A percentile compares a stretch with the other conserved stretches of the same genome.
These are phyloP conservation scores for Agaricus subrufescens DNA, from an alignment of 768 basidiomycete species.

Conservation along the genomic window DNA sequence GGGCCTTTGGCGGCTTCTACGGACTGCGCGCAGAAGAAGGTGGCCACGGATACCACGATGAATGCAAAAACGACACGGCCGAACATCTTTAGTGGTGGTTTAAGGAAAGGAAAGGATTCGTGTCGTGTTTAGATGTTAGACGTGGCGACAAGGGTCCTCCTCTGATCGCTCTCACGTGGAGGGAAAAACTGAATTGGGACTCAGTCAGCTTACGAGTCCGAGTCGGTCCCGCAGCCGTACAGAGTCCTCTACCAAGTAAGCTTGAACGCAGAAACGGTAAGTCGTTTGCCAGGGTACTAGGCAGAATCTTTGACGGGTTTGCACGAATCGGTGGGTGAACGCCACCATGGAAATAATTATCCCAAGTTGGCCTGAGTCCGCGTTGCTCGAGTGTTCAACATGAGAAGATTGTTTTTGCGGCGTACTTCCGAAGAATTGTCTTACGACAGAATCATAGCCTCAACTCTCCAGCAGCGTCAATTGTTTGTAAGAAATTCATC, in stretches of 20 bases:
- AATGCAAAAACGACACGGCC: conserved; percentile 59
- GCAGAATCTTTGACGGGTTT: not conserved
- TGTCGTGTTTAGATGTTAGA: conserved; percentile 14
- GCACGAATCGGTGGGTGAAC: not conserved
- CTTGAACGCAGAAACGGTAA: not conserved
- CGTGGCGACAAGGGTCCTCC: conserved; percentile 19
- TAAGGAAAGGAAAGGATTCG: conserved; percentile 3
- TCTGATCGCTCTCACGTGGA: conserved; percentile 6
- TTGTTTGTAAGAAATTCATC: not conserved
- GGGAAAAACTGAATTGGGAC: no score
- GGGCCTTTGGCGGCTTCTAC: conserved; percentile 85
- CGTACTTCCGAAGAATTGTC: no score
- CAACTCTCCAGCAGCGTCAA: not conserved
- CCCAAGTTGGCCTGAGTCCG: not conserved
- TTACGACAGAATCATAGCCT: not conserved
- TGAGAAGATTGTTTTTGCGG: not conserved
- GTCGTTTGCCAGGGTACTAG: not conserved
- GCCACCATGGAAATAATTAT: not conserved
- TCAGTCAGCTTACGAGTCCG: no score
- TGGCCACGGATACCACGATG: conserved; percentile 56
- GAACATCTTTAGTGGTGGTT: conserved; percentile 41
- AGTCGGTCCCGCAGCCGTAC: no score
- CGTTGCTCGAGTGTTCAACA: not conserved
- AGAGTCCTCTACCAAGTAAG: not conserved
- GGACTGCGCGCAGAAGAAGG: conserved; percentile 66